phyloP scores from a whole-genome alignment of 192 early-diverging fungal genomes.

The Coemansia sp. region DNA sequence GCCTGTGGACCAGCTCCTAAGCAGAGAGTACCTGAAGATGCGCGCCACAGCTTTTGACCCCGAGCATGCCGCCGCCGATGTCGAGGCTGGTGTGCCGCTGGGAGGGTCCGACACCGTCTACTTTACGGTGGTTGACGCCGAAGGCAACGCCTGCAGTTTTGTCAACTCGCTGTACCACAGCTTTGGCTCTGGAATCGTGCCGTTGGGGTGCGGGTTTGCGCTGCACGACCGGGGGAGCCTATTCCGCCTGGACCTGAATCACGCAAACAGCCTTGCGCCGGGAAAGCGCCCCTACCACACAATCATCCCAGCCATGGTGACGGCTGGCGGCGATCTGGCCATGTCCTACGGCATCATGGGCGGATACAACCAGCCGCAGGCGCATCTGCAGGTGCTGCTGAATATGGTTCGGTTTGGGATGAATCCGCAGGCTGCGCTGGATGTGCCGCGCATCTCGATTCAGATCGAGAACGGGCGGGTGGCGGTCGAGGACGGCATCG shows the following conservation, averaged over 20 bases:
- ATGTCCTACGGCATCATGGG: constrained; percentile 63
- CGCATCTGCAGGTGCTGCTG: constrained; percentile 77
- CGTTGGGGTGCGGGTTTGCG: constrained; percentile 62
- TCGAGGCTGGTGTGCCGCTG: constrained; percentile 60
- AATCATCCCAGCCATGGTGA: constrained; percentile 73
- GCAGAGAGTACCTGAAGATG: constrained; percentile 55
- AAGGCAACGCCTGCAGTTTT: constrained; percentile 82
- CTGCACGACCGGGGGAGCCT: constrained; percentile 70
- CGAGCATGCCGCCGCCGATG: constrained; percentile 48
- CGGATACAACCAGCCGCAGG: constrained; percentile 80
- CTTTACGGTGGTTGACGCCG: constrained; percentile 68
- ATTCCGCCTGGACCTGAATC: constrained; percentile 61
- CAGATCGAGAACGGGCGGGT: constrained; percentile 35
- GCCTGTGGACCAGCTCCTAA: constrained; percentile 59
- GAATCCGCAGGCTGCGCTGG: constrained; percentile 67
- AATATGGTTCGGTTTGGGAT: constrained; percentile 62
- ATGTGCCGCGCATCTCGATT: constrained; percentile 69
- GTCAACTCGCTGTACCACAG: constrained; percentile 61
- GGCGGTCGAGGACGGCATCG: constrained; percentile 67
- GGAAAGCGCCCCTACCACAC: constrained; percentile 78
- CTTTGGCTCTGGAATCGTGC: constrained; percentile 56
- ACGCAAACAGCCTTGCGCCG: constrained; percentile 67
- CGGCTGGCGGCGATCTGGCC: constrained; percentile 21
- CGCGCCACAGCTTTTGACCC: constrained; percentile 62
- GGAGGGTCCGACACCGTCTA: constrained; percentile 74